Evolutionary conservation across 129 eudicot species (phyloP).

Genomic region (Cynara cardunculus): DNA sequence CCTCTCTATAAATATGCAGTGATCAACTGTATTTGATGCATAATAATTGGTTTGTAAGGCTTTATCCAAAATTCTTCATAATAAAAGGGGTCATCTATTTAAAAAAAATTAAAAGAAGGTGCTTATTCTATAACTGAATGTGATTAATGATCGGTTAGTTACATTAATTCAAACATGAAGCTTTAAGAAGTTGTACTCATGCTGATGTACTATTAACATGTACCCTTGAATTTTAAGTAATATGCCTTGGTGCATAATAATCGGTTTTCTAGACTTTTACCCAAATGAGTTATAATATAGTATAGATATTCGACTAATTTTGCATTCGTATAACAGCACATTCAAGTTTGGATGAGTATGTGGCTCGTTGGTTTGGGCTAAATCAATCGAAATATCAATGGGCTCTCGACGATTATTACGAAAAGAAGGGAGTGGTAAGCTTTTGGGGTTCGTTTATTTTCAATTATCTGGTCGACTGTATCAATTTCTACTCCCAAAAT

Average conservation of each 20-base stretch:
- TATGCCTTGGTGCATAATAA: background rate
- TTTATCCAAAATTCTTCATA: background rate
- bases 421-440: conserved; percentile 59
- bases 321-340: conserved; percentile 47
- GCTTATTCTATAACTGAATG: too few species aligned
- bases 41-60: background rate
- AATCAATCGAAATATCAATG: conserved; percentile 96
- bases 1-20: background rate
- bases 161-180: too few species aligned
- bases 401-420: conserved; percentile 92
- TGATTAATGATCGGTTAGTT: too few species aligned
- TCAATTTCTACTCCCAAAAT: conserved; percentile 3
- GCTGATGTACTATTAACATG: too few species aligned
- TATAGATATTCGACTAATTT: background rate
- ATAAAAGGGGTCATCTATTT: background rate
- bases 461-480: background rate
- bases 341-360: conserved; percentile 77
- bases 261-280: background rate
- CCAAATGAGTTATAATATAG: background rate
- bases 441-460: background rate
- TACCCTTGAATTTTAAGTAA: too few species aligned
- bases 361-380: conserved; percentile 89
- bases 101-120: too few species aligned
- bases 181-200: too few species aligned
- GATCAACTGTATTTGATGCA: background rate